These are phyloP conservation scores for Aspergillus biplanus DNA, from an alignment of 495 filamentous ascomycete genomes.

Conservation along the genomic window DNA sequence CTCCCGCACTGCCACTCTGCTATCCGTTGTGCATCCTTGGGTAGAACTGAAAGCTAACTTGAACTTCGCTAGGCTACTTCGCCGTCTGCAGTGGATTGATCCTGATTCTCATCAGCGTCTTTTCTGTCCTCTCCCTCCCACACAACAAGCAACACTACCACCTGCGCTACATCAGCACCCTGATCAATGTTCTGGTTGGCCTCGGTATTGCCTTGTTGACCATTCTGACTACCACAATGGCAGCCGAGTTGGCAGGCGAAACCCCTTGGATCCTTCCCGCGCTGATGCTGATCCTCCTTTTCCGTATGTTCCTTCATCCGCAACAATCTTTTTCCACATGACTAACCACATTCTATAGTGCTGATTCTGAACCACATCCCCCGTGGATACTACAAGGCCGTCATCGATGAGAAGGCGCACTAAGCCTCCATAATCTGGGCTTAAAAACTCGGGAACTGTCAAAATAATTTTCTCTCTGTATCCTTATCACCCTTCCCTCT, in stretches of 20 bases:
- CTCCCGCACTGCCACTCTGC: no score
- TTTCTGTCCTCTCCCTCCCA: background rate
- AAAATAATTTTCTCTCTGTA: no score
- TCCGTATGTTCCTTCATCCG: background rate
- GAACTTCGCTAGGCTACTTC: background rate
- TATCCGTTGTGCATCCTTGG: no score
- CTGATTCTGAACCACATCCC: slow-evolving; percentile 6
- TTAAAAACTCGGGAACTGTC: no score
- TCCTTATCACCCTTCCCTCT: no score
- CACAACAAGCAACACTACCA: background rate
- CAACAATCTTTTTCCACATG: background rate
- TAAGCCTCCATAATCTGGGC: no score
- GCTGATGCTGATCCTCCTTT: slow-evolving; percentile 3
- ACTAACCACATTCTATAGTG: background rate
- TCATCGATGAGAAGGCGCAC: background rate
- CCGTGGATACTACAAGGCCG: background rate
- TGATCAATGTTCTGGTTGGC: background rate
- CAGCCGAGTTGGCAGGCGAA: background rate
- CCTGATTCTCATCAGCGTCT: slow-evolving; percentile 6
- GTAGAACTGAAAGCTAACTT: background rate
- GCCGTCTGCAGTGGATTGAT: slow-evolving; percentile 5
- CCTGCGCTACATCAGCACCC: background rate
- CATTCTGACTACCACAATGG: background rate
- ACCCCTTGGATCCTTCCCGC: background rate
- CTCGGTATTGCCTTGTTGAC: slow-evolving; percentile 3